phyloP scores from a whole-genome alignment of 495 filamentous ascomycete genomes.

The Neohortaea acidophila region DNA sequence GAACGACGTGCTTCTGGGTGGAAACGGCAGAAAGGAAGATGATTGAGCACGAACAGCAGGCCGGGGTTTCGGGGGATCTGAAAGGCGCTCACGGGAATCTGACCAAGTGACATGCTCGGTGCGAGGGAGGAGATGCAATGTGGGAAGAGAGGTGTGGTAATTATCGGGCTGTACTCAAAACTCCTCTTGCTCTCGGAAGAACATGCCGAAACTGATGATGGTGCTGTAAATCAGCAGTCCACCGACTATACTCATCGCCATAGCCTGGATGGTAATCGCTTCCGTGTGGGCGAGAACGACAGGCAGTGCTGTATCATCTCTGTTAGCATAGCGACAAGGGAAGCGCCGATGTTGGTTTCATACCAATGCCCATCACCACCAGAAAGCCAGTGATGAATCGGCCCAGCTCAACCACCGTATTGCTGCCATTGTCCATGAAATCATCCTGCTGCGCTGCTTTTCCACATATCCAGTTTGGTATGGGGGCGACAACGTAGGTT shows the following conservation, averaged over 20 bases:
- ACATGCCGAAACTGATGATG: slow-evolving; percentile 93
- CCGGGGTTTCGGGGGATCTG: too few species aligned
- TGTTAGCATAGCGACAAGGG: slow-evolving; percentile 12
- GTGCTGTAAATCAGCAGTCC: slow-evolving; percentile 93
- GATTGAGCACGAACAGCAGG: too few species aligned
- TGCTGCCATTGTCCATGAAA: slow-evolving; percentile 80
- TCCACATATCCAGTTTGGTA: slow-evolving; percentile 90
- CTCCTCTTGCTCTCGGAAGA: slow-evolving; percentile 92
- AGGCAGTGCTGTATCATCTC: slow-evolving; percentile 58
- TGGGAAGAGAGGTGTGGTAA: not conserved
- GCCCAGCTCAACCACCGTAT: slow-evolving; percentile 74
- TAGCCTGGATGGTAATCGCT: slow-evolving; percentile 66
- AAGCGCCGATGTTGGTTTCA: slow-evolving; percentile 23
- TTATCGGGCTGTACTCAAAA: slow-evolving; percentile 32
- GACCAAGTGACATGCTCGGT: too few species aligned
- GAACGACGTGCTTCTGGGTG: too few species aligned
- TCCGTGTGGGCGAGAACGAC: slow-evolving; percentile 70
- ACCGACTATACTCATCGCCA: slow-evolving; percentile 88
- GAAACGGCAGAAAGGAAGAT: too few species aligned
- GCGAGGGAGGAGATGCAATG: not conserved
- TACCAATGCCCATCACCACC: slow-evolving; percentile 97
- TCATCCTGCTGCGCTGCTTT: slow-evolving; percentile 88
- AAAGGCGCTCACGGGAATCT: not conserved
- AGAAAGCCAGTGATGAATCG: slow-evolving; percentile 89
- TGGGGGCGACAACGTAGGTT: slow-evolving; percentile 82